Evolutionary conservation across 805 yeast genomes (phyloP), one percentile per base, ranked within the genome.

Genomic region (Lachancea dasiensis): DNA sequence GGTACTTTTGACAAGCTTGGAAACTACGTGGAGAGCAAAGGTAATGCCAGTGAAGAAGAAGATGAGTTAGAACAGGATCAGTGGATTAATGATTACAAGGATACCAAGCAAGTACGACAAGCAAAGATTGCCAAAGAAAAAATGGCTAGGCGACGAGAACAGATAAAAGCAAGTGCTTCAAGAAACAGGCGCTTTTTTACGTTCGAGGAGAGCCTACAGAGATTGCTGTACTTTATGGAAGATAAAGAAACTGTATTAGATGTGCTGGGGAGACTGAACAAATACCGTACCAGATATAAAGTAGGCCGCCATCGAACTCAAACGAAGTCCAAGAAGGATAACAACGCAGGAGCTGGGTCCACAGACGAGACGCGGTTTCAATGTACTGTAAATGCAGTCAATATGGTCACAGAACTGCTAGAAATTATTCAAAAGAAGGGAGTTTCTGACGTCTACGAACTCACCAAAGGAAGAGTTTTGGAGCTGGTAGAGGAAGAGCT

Each of bases 1-100:
- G 82, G 81, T 0, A 54, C 46, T 3, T 71, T 73, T 44, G 79
- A 76, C 46, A 61, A 61, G 22, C 67, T 65, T 40, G 79, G 81
- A 3, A 73, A 72, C 45, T 75, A 63, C 45, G 53, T 67, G n/a
- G 57, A 63, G 32, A 49, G 53, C 5, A 51, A 58, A 2, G 8
- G 13, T 19, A 54, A 54, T 5, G 54, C 54, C 16, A 60, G 59
- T 8, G 61, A 54, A 4, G 56, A 49, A 5, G 52, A 49, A 6
- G 16, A 30, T 7, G n/a, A n/a, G n/a, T n/a, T n/a, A n/a, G 24
- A 32, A 5, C 43, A 47, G 28, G 55, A 49, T 21, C 37, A 41
- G 19, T 58, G 61, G 61, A 45, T 54, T 9, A 45, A 49, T 19
- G 56, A 49, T 6, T 45, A 30, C 18, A 37, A 40, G n/a, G 46